phyloP scores from a whole-genome alignment of 2,329 filamentous ascomycete genomes.

The Penicillium sp. region DNA sequence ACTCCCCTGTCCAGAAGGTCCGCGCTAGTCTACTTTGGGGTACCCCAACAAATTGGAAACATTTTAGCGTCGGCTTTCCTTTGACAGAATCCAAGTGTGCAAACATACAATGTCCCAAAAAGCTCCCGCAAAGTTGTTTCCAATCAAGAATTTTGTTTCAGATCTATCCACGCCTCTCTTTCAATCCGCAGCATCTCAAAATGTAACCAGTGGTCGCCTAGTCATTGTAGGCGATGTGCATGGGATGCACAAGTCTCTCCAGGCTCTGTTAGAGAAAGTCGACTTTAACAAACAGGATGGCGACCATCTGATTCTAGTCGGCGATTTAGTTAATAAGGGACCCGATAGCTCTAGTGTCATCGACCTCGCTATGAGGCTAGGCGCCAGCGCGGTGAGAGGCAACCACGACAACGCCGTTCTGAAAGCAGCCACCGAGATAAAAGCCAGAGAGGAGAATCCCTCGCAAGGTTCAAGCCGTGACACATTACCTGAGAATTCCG shows the following conservation, averaged over 20 bases:
- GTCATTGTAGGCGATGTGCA: slow-evolving; percentile 24
- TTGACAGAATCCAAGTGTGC: background rate
- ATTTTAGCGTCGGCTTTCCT: too few relatives aligned
- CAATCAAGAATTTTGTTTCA: slow-evolving; percentile 16
- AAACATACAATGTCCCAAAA: background rate
- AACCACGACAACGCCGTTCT: slow-evolving; percentile 29
- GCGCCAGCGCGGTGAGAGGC: slow-evolving; percentile 25
- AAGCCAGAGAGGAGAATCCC: background rate
- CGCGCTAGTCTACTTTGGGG: too few relatives aligned
- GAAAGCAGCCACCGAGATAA: slow-evolving; percentile 17
- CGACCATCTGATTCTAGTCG: slow-evolving; percentile 23
- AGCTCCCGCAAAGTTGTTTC: slow-evolving; percentile 10
- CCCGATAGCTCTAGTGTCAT: slow-evolving; percentile 23
- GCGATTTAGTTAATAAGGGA: slow-evolving; percentile 25
- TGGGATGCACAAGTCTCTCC: slow-evolving; percentile 21
- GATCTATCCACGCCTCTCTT: slow-evolving; percentile 13
- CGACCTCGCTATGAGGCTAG: slow-evolving; percentile 22
- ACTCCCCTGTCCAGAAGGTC: too few relatives aligned
- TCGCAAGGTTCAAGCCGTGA: background rate
- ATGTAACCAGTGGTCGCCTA: slow-evolving; percentile 15
- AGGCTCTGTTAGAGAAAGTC: slow-evolving; percentile 17
- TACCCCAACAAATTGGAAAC: too few relatives aligned
- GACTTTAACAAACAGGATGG: slow-evolving; percentile 16
- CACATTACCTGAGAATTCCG: background rate
- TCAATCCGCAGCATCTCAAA: slow-evolving; percentile 1